phyloP scores from a whole-genome alignment of 257 asterid species.

The Gentiana dahurica region DNA sequence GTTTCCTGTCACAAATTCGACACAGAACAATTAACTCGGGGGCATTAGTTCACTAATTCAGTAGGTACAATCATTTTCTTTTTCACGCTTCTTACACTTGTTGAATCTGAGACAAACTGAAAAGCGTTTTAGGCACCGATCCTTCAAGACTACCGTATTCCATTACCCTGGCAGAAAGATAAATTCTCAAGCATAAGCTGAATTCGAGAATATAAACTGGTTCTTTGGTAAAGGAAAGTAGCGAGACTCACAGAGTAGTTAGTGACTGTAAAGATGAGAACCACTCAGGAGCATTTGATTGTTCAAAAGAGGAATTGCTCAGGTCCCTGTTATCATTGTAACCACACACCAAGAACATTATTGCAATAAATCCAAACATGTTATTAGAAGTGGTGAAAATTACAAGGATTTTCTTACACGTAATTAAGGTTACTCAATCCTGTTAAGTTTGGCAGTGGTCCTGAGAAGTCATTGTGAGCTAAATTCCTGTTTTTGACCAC shows the following conservation, averaged over 20 bases:
- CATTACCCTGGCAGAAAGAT: slow-evolving; percentile 34
- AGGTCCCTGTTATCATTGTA: slow-evolving; percentile 39
- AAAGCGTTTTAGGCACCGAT: slow-evolving; percentile 46
- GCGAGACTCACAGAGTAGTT: slow-evolving; percentile 54
- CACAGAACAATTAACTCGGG: not conserved
- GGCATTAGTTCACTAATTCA: not conserved
- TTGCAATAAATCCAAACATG: not conserved
- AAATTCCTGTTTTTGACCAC: slow-evolving; percentile 40
- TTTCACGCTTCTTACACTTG: slow-evolving; percentile 50
- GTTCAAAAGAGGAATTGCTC: slow-evolving; percentile 68
- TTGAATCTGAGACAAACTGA: slow-evolving; percentile 68
- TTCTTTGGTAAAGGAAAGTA: not conserved
- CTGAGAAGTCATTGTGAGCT: slow-evolving; percentile 55
- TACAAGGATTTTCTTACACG: slow-evolving; percentile 30
- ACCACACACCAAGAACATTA: not conserved
- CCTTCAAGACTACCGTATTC: slow-evolving; percentile 73
- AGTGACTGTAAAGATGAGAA: slow-evolving; percentile 55
- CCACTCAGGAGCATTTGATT: slow-evolving; percentile 62
- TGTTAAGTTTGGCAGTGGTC: slow-evolving; percentile 54
- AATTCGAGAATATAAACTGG: slow-evolving; percentile 7
- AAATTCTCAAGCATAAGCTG: slow-evolving; percentile 8
- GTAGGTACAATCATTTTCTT: not conserved
- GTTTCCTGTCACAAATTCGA: slow-evolving; percentile 35
- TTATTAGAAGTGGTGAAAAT: not conserved
- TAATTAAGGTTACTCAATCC: slow-evolving; percentile 65